Evolutionary conservation across 2,329 filamentous ascomycete species (phyloP), one percentile per base, ranked within the genome.

Genomic region (Myotisia sp.): DNA sequence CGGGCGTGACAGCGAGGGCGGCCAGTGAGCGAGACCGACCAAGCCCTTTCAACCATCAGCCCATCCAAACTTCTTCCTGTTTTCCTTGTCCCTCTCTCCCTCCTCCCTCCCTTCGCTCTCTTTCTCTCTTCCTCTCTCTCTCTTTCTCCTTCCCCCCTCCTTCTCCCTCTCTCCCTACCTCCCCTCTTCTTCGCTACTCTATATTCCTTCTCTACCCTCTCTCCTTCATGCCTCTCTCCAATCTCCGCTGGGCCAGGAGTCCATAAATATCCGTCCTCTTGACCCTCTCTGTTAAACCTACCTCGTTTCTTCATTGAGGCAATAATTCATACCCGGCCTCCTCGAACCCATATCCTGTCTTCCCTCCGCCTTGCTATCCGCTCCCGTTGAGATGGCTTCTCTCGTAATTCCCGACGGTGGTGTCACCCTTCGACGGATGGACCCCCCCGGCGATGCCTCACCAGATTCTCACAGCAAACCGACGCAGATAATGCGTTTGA

Each of bases 401-500:
- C 44, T 63, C 24, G 39, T 50, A 24, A 45, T 63, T 26, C 59
- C 59, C 26, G 47, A 55, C 30, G 44, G 47, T 36, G 60, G 60
- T 38, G 44, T 63, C 44, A 51, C 52, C 51, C 59, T 64, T 37
- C 46, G 44, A 36, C 52, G 51, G 46, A 47, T 49, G 29, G 47
- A 50, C 42, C 46, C 29, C 23, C 38, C 41, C 26, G 42, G 48
- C 37, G 48, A 49, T 22, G 37, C 40, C 37, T 39, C 43, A 17
- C 29, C 46, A 19, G 51, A 52, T 37, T 33, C 45, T 28, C 38
- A 51, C 20, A 41, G 43, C 34, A 58, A 56, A 47, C 49, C 54
- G 10, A 43, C 50, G 22, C 62, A 65, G 47, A 55, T 64, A 36
- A 60, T 67, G 54, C 62, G 60, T 40, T 44, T 67, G 42, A 59